These are phyloP conservation scores for Colletotrichum coccodes DNA, from an alignment of 2,329 filamentous ascomycete genomes.

Conservation along the genomic window DNA sequence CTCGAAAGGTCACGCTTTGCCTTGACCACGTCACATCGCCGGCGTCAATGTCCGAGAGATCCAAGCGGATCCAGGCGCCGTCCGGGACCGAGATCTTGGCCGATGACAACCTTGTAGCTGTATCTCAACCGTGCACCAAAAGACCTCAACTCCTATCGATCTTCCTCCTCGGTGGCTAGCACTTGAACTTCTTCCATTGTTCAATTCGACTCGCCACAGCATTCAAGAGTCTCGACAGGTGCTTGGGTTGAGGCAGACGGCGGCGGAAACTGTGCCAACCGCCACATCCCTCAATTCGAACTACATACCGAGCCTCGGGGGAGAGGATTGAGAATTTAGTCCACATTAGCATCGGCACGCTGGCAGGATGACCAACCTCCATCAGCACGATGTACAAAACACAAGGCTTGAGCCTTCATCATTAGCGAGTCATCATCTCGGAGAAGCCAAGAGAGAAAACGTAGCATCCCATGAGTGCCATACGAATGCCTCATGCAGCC, in stretches of 20 bases:
- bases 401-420: conserved; percentile 4
- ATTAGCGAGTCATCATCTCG: conserved; percentile 18
- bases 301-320: neutral
- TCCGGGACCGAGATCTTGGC: conserved; percentile 17
- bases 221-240: neutral
- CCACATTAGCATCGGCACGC: conserved; percentile 12
- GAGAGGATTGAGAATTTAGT: neutral
- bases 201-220: neutral
- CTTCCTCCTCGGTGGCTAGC: neutral
- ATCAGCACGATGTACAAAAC: conserved; percentile 22
- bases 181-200: neutral
- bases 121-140: neutral
- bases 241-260: neutral
- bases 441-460: conserved; percentile 1
- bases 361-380: conserved; percentile 8
- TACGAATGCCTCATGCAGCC: conserved; percentile 13
- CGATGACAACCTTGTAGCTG: conserved; percentile 14
- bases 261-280: neutral
- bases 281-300: neutral
- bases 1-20: neutral
- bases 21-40: conserved; percentile 24
- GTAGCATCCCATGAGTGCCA: conserved; percentile 2
- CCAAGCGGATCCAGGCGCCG: conserved; percentile 27
- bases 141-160: neutral
- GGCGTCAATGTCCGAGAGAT: conserved; percentile 19